Percentiles rank a stretch among this genome's conserved stretches.
phyloP scores from a whole-genome alignment of 257 asterid species.

The Gynochthodes officinalis region DNA sequence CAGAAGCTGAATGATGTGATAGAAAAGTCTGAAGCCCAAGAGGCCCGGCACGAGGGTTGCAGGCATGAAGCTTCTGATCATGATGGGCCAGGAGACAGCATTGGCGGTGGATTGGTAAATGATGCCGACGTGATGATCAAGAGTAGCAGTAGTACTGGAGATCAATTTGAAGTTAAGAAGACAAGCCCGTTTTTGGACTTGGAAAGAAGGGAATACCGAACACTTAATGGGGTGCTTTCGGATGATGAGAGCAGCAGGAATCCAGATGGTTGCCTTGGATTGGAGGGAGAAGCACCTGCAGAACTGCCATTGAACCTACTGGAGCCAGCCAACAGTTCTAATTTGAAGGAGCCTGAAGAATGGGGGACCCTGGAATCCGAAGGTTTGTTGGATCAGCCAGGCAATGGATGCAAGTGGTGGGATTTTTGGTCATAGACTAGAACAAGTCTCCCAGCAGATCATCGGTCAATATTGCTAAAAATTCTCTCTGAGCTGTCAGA shows the following conservation, averaged over 20 bases:
- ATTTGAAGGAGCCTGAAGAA: slow-evolving; percentile 30
- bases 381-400: slow-evolving; percentile 30
- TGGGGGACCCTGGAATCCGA: too few species aligned
- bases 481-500: too few species aligned
- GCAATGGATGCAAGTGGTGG: slow-evolving; percentile 41
- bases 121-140: background rate
- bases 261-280: slow-evolving; percentile 18
- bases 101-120: slow-evolving; percentile 12
- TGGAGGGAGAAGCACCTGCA: slow-evolving; percentile 24
- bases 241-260: slow-evolving; percentile 28
- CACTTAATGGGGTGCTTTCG: background rate
- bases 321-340: slow-evolving; percentile 29
- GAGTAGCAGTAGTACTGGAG: slow-evolving; percentile 2
- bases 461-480: too few species aligned
- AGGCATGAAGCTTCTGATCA: slow-evolving; percentile 8
- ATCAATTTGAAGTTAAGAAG: slow-evolving; percentile 10
- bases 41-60: background rate
- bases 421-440: slow-evolving; percentile 38
- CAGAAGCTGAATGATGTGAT: slow-evolving; percentile 33
- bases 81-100: slow-evolving; percentile 6
- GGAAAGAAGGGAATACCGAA: background rate
- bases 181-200: slow-evolving; percentile 12
- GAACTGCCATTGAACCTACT: slow-evolving; percentile 20
- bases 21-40: slow-evolving; percentile 14
- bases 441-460: too few species aligned